phyloP scores from a whole-genome alignment of 75 land plant species.

The Picea glauca region DNA sequence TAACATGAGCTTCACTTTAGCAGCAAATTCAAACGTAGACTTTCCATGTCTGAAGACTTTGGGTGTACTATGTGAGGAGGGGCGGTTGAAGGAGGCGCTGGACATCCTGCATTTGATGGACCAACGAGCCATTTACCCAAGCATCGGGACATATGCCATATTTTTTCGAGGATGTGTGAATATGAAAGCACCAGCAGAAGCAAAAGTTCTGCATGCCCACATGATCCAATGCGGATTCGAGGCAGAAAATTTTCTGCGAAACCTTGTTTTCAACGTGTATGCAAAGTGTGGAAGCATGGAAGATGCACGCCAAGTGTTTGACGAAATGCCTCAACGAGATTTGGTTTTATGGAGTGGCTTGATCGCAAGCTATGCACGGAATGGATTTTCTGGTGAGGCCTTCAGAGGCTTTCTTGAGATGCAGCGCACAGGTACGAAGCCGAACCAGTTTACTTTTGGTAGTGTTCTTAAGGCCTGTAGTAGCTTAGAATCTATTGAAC shows the following conservation, averaged over 20 bases:
- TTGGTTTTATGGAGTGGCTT: constrained; percentile 30
- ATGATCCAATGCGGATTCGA: constrained; percentile 27
- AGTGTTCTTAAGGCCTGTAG: constrained; percentile 21
- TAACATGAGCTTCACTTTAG: too few relatives aligned
- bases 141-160: too few relatives aligned
- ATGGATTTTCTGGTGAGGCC: constrained; percentile 12
- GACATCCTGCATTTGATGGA: too few relatives aligned
- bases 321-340: constrained; percentile 26
- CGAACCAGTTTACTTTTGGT: constrained; percentile 14
- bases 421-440: not conserved
- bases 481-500: constrained; percentile 12
- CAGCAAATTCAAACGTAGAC: too few relatives aligned
- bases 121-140: too few relatives aligned
- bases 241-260: constrained; percentile 34
- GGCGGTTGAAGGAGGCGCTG: too few relatives aligned
- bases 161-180: too few relatives aligned
- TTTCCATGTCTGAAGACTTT: too few relatives aligned
- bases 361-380: constrained; percentile 29
- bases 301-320: constrained; percentile 40
- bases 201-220: constrained; percentile 44
- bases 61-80: too few relatives aligned
- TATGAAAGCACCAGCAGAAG: constrained; percentile 1
- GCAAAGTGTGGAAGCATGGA: constrained; percentile 52
- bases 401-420: constrained; percentile 9
- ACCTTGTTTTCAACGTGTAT: constrained; percentile 54